These are phyloP conservation scores for Fusarium guadeloupense DNA, from an alignment of 2,329 filamentous ascomycete species.

Conservation along the genomic window DNA sequence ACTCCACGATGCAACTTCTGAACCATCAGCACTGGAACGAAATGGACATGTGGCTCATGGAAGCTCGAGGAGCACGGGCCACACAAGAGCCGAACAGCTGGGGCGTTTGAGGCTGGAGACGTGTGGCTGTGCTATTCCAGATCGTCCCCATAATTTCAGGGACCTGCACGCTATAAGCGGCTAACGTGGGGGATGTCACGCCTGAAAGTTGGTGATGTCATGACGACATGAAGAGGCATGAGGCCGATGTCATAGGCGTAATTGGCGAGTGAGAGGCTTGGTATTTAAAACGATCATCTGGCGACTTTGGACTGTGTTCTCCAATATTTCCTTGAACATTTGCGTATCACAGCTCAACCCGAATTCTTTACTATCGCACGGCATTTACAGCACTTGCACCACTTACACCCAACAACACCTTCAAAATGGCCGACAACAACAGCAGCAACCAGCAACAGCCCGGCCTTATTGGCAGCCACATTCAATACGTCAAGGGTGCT, in stretches of 20 bases:
- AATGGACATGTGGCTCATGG: constrained; percentile 39
- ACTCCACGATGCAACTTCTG: constrained; percentile 33
- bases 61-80: constrained; percentile 30
- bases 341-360: neutral
- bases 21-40: constrained; percentile 16
- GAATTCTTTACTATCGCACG: neutral
- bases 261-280: constrained; percentile 19
- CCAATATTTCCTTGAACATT: neutral
- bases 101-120: constrained; percentile 20
- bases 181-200: constrained; percentile 22
- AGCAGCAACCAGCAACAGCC: constrained; percentile 48
- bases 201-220: constrained; percentile 40
- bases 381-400: constrained; percentile 1
- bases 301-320: neutral
- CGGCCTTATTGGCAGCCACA: constrained; percentile 70
- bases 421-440: constrained; percentile 46
- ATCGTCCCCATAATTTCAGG: constrained; percentile 22
- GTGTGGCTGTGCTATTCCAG: constrained; percentile 10
- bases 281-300: constrained; percentile 26
- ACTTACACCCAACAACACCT: neutral
- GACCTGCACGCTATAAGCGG: constrained; percentile 26
- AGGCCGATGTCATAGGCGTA: constrained; percentile 43
- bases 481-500: constrained; percentile 74
- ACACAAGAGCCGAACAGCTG: constrained; percentile 10
- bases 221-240: constrained; percentile 28